A percentile compares a stretch with the other conserved stretches of the same genome.
Evolutionary conservation across 768 basidiomycete species (phyloP).

Genomic region (Hebeloma cylindrosporum): DNA sequence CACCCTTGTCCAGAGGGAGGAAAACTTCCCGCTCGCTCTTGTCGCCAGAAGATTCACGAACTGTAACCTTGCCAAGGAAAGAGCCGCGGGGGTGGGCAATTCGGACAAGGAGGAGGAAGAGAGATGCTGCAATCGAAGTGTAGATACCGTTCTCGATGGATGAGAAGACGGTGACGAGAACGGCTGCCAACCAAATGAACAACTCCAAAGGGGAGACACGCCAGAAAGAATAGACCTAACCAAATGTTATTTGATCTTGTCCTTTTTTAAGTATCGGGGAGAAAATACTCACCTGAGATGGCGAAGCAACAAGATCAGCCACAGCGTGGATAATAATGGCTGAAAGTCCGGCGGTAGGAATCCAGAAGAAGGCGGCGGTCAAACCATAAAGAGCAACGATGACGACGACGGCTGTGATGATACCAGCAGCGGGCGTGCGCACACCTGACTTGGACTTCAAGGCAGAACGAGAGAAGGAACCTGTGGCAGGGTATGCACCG

Average conservation of each 20-base stretch:
- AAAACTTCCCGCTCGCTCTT: conserved; percentile 71
- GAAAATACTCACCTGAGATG: conserved; percentile 45
- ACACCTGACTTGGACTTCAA: conserved; percentile 96
- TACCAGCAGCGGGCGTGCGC: conserved; percentile 90
- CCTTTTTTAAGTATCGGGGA: not conserved
- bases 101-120: conserved; percentile 79
- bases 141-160: conserved; percentile 93
- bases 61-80: conserved; percentile 84
- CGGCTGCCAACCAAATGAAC: conserved; percentile 83
- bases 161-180: conserved; percentile 89
- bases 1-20: conserved; percentile 66
- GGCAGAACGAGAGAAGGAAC: conserved; percentile 98
- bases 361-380: conserved; percentile 91
- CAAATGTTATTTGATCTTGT: not conserved
- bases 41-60: conserved; percentile 42
- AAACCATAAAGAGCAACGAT: conserved; percentile 94
- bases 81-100: conserved; percentile 85
- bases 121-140: conserved; percentile 77
- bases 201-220: conserved; percentile 91
- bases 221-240: conserved; percentile 87
- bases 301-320: conserved; percentile 82
- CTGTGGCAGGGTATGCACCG: conserved; percentile 93
- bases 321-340: conserved; percentile 96
- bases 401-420: conserved; percentile 83
- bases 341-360: conserved; percentile 77